phyloP scores from a whole-genome alignment of 805 yeast genomes.

The Candida insectorum region DNA sequence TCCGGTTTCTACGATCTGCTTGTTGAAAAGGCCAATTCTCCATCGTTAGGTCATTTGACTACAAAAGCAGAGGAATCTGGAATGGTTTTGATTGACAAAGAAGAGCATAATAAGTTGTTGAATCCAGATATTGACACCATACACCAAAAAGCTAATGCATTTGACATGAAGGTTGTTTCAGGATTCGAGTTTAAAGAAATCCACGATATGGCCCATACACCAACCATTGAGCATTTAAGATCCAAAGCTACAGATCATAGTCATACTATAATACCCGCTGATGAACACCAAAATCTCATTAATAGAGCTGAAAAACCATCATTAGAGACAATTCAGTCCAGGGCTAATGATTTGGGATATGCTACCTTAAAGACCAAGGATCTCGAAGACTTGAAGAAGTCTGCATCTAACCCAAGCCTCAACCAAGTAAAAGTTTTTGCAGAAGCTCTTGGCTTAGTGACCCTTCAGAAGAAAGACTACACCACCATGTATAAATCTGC shows the following conservation, averaged over 20 bases:
- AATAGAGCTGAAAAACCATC: constrained; percentile 17
- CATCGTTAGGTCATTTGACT: constrained; percentile 20
- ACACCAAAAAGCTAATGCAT: constrained; percentile 5
- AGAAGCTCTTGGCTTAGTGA: constrained; percentile 28
- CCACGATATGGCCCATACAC: constrained; percentile 16
- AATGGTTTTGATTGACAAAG: constrained; percentile 5
- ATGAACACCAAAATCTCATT: constrained; percentile 12
- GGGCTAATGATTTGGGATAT: constrained; percentile 14
- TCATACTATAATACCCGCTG: constrained; percentile 12
- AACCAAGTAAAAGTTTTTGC: constrained; percentile 33
- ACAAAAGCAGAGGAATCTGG: constrained; percentile 16
- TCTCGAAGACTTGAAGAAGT: constrained; percentile 13
- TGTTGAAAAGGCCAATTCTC: constrained; percentile 20
- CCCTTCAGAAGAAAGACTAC: constrained; percentile 30
- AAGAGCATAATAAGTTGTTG: constrained; percentile 1
- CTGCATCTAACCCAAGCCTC: constrained; percentile 32
- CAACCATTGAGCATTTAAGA: constrained; percentile 15
- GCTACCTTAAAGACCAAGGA: constrained; percentile 14
- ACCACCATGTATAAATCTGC: constrained; percentile 26
- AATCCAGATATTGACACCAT: constrained; percentile 11
- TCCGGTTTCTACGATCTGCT: constrained; percentile 28
- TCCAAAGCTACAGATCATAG: constrained; percentile 8
- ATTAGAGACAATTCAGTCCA: constrained; percentile 12
- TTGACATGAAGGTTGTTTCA: constrained; percentile 9
- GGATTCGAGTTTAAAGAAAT: constrained; percentile 11